Percentiles rank a stretch among this genome's conserved stretches.
phyloP scores from a whole-genome alignment of 2,329 filamentous ascomycete genomes.

The Cercospora nicotianae region DNA sequence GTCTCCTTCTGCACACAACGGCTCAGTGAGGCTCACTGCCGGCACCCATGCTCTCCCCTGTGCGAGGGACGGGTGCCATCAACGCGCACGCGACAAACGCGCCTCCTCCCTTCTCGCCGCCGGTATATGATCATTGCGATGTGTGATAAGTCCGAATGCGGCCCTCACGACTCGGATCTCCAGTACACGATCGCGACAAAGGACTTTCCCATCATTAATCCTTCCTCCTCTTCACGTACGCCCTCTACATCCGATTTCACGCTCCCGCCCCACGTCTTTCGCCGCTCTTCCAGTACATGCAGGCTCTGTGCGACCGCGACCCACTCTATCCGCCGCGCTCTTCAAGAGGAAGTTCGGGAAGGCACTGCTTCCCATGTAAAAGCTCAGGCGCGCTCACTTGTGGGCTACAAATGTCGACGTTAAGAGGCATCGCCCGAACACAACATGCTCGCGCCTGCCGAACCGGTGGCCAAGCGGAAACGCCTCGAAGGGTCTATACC shows the following conservation, averaged over 20 bases:
- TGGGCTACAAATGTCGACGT: slow-evolving; percentile 1
- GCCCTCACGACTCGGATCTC: not conserved
- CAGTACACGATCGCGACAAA: not conserved
- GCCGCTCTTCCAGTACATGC: not conserved
- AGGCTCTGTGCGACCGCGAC: not conserved
- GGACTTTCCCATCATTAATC: not conserved
- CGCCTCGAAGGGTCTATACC: slow-evolving; percentile 9
- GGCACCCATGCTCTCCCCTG: not conserved
- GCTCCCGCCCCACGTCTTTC: not conserved
- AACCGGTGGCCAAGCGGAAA: slow-evolving; percentile 21
- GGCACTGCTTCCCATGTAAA: not conserved
- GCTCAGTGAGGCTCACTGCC: not conserved
- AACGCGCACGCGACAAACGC: not conserved
- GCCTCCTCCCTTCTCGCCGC: not conserved
- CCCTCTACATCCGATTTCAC: not conserved
- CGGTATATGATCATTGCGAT: not conserved
- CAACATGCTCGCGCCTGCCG: slow-evolving; percentile 5
- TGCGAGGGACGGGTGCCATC: not conserved
- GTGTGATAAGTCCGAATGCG: not conserved
- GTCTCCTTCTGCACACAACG: not conserved
- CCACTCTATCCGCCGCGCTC: not conserved
- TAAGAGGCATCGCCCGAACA: not conserved
- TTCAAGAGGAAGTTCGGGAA: not conserved
- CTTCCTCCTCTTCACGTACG: not conserved
- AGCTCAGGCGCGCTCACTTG: not conserved